Evolutionary conservation across 192 early-diverging fungal genomes (phyloP).

Genomic region (Chytriomyces sp.): DNA sequence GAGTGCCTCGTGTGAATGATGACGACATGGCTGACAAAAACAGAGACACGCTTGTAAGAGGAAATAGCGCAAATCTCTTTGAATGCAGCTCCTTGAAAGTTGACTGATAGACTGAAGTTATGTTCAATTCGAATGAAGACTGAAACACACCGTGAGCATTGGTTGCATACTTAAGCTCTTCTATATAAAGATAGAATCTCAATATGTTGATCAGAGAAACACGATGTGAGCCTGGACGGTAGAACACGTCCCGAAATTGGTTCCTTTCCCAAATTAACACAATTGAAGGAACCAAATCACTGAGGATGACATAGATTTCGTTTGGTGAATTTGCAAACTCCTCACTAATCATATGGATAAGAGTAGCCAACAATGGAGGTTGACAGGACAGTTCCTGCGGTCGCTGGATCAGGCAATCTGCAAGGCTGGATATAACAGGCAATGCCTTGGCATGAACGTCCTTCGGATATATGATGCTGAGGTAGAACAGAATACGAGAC

Average conservation of each 20-base stretch:
- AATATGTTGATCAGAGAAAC: neutral
- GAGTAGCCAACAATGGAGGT: slow-evolving; percentile 3
- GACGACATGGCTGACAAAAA: neutral
- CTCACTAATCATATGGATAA: slow-evolving; percentile 3
- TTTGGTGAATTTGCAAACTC: neutral
- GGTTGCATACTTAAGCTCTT: neutral
- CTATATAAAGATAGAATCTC: neutral
- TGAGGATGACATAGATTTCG: neutral
- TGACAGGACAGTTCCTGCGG: slow-evolving; percentile 9
- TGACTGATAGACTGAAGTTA: slow-evolving; percentile 8
- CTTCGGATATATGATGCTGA: neutral
- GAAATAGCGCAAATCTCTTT: neutral
- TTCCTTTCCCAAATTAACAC: slow-evolving; percentile 6
- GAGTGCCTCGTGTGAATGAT: neutral
- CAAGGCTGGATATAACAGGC: neutral
- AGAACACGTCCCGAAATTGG: slow-evolving; percentile 8
- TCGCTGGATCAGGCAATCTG: neutral
- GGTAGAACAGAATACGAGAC: slow-evolving; percentile 2
- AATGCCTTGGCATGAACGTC: neutral
- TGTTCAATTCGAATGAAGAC: neutral
- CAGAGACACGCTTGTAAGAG: neutral
- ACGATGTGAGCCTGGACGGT: slow-evolving; percentile 7
- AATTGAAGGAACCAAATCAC: neutral
- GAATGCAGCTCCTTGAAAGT: slow-evolving; percentile 1
- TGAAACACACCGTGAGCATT: neutral